Percentiles rank a stretch among this genome's conserved stretches.
Evolutionary conservation across 2,329 filamentous ascomycete genomes (phyloP).

Genomic region (Talaromyces amestolkiae): DNA sequence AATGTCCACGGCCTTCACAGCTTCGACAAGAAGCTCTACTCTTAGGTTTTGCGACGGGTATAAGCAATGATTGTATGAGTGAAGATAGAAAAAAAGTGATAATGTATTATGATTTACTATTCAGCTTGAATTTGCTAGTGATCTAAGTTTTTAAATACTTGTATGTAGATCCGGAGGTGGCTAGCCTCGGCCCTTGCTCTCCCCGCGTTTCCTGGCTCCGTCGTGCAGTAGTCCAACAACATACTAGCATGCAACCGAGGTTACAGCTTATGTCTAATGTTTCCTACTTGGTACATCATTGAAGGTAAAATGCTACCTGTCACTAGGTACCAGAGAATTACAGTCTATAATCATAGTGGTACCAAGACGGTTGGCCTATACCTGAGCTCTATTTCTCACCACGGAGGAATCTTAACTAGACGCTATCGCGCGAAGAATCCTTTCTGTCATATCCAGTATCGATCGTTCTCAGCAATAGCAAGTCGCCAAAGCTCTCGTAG

Average conservation of each 20-base stretch:
- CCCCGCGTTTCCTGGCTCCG: neutral
- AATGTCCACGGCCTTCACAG: constrained; percentile 95
- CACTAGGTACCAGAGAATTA: neutral
- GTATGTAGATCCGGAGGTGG: neutral
- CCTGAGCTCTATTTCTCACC: neutral
- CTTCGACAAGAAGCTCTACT: constrained; percentile 99
- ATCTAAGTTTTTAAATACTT: neutral
- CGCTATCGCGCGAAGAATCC: neutral
- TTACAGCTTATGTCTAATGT: neutral
- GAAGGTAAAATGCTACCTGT: neutral
- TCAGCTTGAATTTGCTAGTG: neutral
- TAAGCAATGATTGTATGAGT: constrained; percentile 13
- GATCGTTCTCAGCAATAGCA: neutral
- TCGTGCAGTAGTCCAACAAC: neutral
- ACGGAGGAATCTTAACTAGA: neutral
- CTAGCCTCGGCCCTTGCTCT: constrained; percentile 5
- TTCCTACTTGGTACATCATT: neutral
- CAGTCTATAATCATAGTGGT: neutral
- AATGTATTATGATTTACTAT: constrained; percentile 16
- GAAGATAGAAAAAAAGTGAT: constrained; percentile 11
- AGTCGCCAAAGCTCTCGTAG: neutral
- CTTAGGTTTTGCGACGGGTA: constrained; percentile 50
- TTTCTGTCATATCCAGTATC: neutral
- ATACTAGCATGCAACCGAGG: neutral
- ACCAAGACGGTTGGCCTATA: neutral